Base-by-base conservation (phyloP, 495 filamentous ascomycete species). In the Aspergillus campestris region DNA sequence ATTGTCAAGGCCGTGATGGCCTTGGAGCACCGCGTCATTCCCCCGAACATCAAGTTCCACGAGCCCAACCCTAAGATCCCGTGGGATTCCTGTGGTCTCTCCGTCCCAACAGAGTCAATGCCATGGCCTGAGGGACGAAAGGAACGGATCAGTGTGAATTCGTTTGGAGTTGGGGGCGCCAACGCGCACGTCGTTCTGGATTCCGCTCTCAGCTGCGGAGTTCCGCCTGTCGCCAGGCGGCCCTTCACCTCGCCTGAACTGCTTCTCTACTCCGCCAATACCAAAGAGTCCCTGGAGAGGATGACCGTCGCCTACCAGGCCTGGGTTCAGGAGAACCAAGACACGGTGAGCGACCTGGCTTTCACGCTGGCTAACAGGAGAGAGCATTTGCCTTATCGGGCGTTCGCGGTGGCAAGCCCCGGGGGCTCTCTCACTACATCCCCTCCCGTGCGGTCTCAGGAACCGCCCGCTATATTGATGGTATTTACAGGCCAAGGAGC, bases 1-100 rank as follows among this genome's bases (percentile, higher is more conserved):
- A 18, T 83, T 0, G 57, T 86, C 4, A 84, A 83, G 58, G 70
- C 72, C 0, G 63, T 72, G 1, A 47, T 77, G n/a, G 63, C 72
- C 14, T 60, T 84, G 42, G 70, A 74, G 42, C 59, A 77, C 29
- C 44, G 47, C 5, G 50, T 54, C 0, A 69, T 81, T 10, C 70
- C 72, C 0, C 76, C 79, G 0, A 83, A 80, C 41, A 45, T 58
- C 28, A 46, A 47, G 7, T 47, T 47, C 15, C 6, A 24, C 0
- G 43, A n/a, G 0, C 48, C 48, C 0, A 51, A 51, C 7, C 48
- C 48, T 7, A 36, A 6, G 0, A 40, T n/a, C n/a, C n/a, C n/a
- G n/a, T n/a, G n/a, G n/a, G n/a, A n/a, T n/a, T n/a, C n/a, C n/a
- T n/a, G n/a, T n/a, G 59, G 60, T 8, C 49, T 66, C 14, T 31